Evolutionary conservation across 2,329 filamentous ascomycete species (phyloP), one percentile per base, ranked within the genome.

Genomic region (Fusarium globosum): DNA sequence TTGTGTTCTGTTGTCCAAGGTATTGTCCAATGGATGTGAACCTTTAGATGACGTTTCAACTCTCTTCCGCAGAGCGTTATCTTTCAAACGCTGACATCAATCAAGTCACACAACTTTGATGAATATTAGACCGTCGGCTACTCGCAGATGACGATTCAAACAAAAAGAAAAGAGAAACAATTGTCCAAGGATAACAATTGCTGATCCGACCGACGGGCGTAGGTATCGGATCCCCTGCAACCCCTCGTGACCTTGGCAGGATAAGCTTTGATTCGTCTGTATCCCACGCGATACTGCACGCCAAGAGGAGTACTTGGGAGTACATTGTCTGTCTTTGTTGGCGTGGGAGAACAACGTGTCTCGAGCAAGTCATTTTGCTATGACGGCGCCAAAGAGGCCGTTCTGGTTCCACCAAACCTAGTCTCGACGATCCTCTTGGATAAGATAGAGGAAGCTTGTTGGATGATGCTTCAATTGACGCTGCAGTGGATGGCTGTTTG

Each of bases 341-440:
- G 21, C 12, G 23, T 30, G 49, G 45, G 33, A 56, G 20, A 46
- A 63, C 11, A 7, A 42, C 39, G 49, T 53, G 71, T 72, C 52
- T 53, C 65, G 39, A 23, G 38, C 36, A 74, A 61, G 71, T 73
- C 67, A 14, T 14, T 30, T 38, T 28, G 49, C 41, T 49, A 18
- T 18, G 33, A 60, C 57, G 18, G 52, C 36, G 35, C 30, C 52
- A 60, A 59, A 41, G 46, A 58, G 55, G 58, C 45, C 64, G 67
- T 72, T 61, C 48, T n/a, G 52, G 68, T 61, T 55, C 67, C 73
- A 77, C 71, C 68, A 71, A 80, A 80, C 79, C 68, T 74, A 78
- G 79, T 79, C 76, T 80, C 61, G 74, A 80, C 72, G 65, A 76
- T 79, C 71, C 36, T 55, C 23, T 48, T 61, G 49, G 52, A 55